Evolutionary conservation across 305 asterid species (phyloP), one percentile per base, ranked within the genome.

Genomic region (Vinca major): DNA sequence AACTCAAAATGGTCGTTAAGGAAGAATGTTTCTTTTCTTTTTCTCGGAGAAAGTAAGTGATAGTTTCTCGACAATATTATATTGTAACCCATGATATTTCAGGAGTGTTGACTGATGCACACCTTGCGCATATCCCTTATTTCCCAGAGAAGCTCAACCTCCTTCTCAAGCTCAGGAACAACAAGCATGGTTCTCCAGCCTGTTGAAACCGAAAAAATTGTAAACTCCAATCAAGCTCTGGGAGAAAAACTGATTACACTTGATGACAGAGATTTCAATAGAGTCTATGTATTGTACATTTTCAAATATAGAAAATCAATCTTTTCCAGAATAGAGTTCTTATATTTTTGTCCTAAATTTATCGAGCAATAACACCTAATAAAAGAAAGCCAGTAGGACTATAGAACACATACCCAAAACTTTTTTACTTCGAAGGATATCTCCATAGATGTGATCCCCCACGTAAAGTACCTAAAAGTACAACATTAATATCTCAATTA

Each of bases 171-270:
- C 92, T 94, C 99, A 6, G 99, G 99, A 80, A 94, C 95, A 68
- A 91, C 96, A 64, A 94, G 99, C 99, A 94, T 94, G 54, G 99
- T 94, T 81, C 99, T 91, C 99, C 99, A 94, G 58, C 99, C 99
- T 94, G 82, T 41, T 69, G 73, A 81, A 76, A 43, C 20, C 60
- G 57, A 61, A 63, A 49, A 70, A 62, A 41, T 13, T 54, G 26
- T 67, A 60, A 80, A 63, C 70, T 65, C 73, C 61, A 71, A 72
- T 68, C 78, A 63, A 62, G 60, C 71, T 63, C 68, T 43, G 7
- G 66, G 70, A 62, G 66, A 65, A 65, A 40, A 60, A 80, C 56
- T 69, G 51, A 56, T 69, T 47, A 26, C 33, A 26, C 33, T 4
- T 37, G n/a, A 58, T 58, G 64, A 20, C 64, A 58, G 45, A 4